Evolutionary conservation across 106 monocot genomes (phyloP), one percentile per base, ranked within the genome.

Genomic region (Iris macrosiphon): DNA sequence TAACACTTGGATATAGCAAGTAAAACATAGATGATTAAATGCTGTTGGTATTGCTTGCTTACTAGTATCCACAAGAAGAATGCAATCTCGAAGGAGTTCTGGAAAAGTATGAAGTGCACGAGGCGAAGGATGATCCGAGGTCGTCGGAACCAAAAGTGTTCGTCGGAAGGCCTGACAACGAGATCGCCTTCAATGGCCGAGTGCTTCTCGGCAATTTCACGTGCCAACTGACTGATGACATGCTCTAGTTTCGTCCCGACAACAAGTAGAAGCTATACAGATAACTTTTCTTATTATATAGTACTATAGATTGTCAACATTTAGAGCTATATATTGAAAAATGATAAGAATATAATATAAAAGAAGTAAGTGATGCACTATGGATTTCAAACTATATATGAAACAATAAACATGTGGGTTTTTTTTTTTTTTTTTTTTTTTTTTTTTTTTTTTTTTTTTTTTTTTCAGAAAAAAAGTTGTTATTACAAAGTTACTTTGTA

Each of bases 31-130:
- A n/a, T n/a, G n/a, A n/a, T n/a, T n/a, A n/a, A n/a, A n/a, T n/a
- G n/a, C n/a, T n/a, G n/a, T n/a, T n/a, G n/a, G n/a, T n/a, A 2
- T 19, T n/a, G 26, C 4, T 7, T 23, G 28, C 66, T 80, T 67
- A 86, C 85, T 65, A 72, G 41, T 73, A 86, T 76, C 76, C 76
- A 86, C 63, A 86, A 86, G 67, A 86, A 80, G 57, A 73, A 72
- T 23, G 85, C 80, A 63, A 80, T 67, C 70, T 86, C 73, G 52
- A 86, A 86, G 12, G 85, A 76, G 40, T 76, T 76, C 51, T 77
- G 76, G 37, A 86, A 80, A 52, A 86, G 73, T 16, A 86, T 86
- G 45, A 80, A 80, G 35, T 80, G 79, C 16, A 86, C 67, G 45
- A 80, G 40, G 53, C 41, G 77, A 43, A 78, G 78, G 24, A 80